Base-by-base conservation (phyloP, 2,329 filamentous ascomycete species). In the Thielaviopsis ethacetica region DNA sequence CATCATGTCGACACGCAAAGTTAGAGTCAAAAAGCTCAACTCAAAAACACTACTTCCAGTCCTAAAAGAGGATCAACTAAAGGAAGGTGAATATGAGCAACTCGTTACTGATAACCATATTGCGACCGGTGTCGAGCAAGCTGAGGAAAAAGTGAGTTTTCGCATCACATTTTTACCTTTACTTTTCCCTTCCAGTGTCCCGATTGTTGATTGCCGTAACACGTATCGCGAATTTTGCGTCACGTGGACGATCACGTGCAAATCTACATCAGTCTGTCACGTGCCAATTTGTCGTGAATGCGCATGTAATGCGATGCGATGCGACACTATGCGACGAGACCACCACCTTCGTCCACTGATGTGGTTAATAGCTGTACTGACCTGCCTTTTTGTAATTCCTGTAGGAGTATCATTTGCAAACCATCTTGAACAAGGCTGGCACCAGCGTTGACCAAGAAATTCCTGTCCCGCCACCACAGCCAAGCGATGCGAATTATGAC, bases 121-220 rank as follows among this genome's bases (percentile, higher is more conserved):
- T 70, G 90, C 93, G 70, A 96, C 91, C 65, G 93, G 93, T 73
- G 93, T 98, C 67, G 93, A 98, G 73, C 91, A 95, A 71, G 88
- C 84, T 64, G 93, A 98, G 75, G 91, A 97, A 82, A 91, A 91
- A 76, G 93, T 96, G 74, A 83, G 90, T 88, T 63, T 64, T 64
- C 64, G 64, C 65, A 63, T 63, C 62, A 60, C 65, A 56, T 63
- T 54, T 51, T 55, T 30, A 24, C 38, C 30, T 7, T 52, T 57
- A 13, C n/a, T 50, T 51, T 58, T 62, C 63, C 65, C 41, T 47
- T 21, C 19, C 34, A 15, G 19, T 22, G 17, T 41, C 50, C 51
- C 30, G 24, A 53, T 49, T 59, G 52, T 30, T 21, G 52, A 47
- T 54, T 55, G 64, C 63, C 64, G 63, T 67, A 63, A 63, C 56